A percentile compares a stretch with the other conserved stretches of the same genome.
Conservation (phyloP, 352 stramenopile species). For the Elongisporangium anandrum region DNA sequence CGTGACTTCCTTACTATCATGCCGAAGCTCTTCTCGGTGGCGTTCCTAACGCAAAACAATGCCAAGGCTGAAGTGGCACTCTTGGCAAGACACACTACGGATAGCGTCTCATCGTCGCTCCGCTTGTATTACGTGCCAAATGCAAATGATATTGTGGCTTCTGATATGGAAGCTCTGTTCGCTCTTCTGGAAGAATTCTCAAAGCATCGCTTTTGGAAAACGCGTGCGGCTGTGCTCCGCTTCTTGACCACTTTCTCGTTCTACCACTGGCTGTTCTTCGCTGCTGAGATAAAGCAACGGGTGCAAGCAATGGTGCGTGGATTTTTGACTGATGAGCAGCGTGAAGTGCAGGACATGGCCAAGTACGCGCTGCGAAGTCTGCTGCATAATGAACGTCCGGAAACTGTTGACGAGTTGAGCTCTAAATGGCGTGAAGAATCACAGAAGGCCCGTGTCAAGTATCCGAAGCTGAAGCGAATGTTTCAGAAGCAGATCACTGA, state of each 20-base stretch:
- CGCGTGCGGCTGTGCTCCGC: conserved; percentile 56
- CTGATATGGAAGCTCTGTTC: conserved; percentile 25
- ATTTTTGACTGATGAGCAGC: conserved; percentile 64
- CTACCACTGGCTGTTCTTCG: conserved; percentile 68
- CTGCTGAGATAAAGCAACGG: conserved; percentile 25
- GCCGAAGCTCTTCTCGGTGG: conserved; percentile 49
- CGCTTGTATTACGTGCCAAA: conserved; percentile 30
- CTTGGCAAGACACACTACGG: conserved; percentile 53
- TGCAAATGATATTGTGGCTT: background rate
- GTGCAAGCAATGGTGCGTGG: conserved; percentile 45
- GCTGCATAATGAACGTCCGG: conserved; percentile 45
- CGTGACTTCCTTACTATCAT: conserved; percentile 38
- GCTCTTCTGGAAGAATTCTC: conserved; percentile 37
- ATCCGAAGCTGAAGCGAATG: conserved; percentile 57
- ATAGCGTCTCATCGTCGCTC: conserved; percentile 53
- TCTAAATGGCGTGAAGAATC: conserved; percentile 29
- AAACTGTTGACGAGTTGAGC: conserved; percentile 32
- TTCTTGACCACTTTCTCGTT: conserved; percentile 75
- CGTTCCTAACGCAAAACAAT: conserved; percentile 62
- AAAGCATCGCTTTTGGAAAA: conserved; percentile 53
- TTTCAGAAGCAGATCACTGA: conserved; percentile 37
- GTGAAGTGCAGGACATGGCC: conserved; percentile 77
- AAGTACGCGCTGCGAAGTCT: conserved; percentile 69
- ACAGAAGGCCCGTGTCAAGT: conserved; percentile 37
- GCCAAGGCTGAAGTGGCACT: conserved; percentile 65